These are phyloP conservation scores for Gossypium laxum DNA, from an alignment of 441 rosid species.

Conservation along the genomic window DNA sequence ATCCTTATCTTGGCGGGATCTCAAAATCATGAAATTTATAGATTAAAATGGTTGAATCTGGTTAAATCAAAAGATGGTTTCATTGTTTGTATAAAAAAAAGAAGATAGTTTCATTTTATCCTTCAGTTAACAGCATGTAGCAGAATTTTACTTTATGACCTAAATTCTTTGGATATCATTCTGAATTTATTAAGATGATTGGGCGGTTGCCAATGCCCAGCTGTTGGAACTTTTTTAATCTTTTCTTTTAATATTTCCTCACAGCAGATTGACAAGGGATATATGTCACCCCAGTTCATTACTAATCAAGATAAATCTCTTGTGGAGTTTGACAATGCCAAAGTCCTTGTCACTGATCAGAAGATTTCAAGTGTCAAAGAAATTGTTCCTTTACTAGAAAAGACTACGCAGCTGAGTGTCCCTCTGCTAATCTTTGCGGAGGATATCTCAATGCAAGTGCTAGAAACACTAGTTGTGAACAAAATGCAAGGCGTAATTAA, in stretches of 20 bases:
- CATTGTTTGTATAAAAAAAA: no score
- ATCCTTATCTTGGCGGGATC: background rate
- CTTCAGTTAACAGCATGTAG: background rate
- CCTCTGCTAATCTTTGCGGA: slow-evolving; percentile 79
- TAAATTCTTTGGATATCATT: background rate
- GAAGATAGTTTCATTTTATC: background rate
- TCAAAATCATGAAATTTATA: background rate
- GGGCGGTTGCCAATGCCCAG: background rate
- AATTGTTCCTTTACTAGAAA: slow-evolving; percentile 65
- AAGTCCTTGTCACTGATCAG: slow-evolving; percentile 72
- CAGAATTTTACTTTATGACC: background rate
- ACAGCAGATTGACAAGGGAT: slow-evolving; percentile 76
- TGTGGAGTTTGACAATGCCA: slow-evolving; percentile 76
- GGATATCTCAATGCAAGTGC: slow-evolving; percentile 56
- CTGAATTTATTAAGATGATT: background rate
- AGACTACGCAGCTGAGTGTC: slow-evolving; percentile 69
- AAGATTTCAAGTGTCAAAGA: slow-evolving; percentile 58
- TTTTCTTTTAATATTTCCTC: slow-evolving; percentile 6
- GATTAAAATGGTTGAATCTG: background rate
- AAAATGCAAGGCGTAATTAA: slow-evolving; percentile 63
- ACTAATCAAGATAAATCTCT: slow-evolving; percentile 65
- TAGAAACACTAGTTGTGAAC: slow-evolving; percentile 62
- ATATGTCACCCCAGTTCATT: slow-evolving; percentile 74
- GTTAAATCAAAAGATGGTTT: background rate
- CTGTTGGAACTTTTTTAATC: background rate